Evolutionary conservation across 2,329 filamentous ascomycete species (phyloP), one percentile per base, ranked within the genome.

Genomic region (Penicillium fuscoglaucum): DNA sequence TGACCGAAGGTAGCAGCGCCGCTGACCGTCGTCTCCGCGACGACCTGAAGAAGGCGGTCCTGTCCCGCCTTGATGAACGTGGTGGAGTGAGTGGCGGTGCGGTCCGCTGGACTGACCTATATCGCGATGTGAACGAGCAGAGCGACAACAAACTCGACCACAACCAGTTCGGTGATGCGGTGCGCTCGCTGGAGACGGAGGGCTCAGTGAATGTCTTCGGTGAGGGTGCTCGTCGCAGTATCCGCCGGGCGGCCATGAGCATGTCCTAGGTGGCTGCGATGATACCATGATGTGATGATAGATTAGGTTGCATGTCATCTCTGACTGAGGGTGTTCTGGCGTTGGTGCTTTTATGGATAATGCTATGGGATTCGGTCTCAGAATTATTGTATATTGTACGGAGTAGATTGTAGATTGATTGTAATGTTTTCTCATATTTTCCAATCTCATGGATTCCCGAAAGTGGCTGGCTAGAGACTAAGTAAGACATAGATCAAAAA

Each of bases 1-100:
- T 99, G 62, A 97, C 93, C 0, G 95, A 98, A 72, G 95, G 95
- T n/a, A 96, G 91, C 2, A 92, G 89, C 67, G 87, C 91, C 0
- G 87, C 87, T n/a, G 95, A 98, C 74, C 83, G 95, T 51, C 87
- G 90, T 72, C 82, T 91, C 63, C 90, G 88, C 72, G 87, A 89
- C 40, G 93, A 97, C 73, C 79, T 99, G 69, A 96, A 96, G 82
- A 85, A 84, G 57, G 92, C 89, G 0, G 82, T 96, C 0, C 73
- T 96, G 35, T 80, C 79, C 35, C 79, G 92, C 21, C 76, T 99
- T 13, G 93, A 98, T 71, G 92, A 96, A 67, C 83, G 96, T 78
- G 87, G 88, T 4, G 81, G 88, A 1, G 81, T 87, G 24, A 78
- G 81, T 4, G 81, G 86, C 3, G 85, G 87, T 60, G 82, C 83